Evolutionary conservation across 352 stramenopile genomes (phyloP), one percentile per base, ranked within the genome.

Genomic region (Globisporangium okanoganense): DNA sequence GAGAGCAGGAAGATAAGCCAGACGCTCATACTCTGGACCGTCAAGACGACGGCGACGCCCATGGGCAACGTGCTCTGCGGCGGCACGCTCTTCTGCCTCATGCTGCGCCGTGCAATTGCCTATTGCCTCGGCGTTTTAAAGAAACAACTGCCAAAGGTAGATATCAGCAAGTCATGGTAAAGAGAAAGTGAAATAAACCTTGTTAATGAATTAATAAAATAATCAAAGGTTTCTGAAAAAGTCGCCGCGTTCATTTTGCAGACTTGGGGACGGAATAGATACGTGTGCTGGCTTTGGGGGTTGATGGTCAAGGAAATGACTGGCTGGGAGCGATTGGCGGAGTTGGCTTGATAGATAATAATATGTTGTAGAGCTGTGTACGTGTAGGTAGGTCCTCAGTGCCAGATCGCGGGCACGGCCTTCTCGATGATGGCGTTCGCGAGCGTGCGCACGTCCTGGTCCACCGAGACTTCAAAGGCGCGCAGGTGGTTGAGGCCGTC

Each of bases 341-440:
- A 14, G 33, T 38, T 38, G 33, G 33, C 5, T 38, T 38, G 33
- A 38, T 9, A 38, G 33, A 13, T 38, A 33, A 6, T 38, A 33
- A 6, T 38, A 38, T 7, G 33, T 38, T 38, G 33, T 7, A 14
- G 33, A 38, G 33, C 6, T 38, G 6, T 14, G 33, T 9, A 38
- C 2, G 33, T 7, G 36, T 43, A n/a, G 12, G 16, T 43, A n/a
- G 38, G 16, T 18, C 16, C 25, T 72, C 58, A 92, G 70, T 90
- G 78, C 82, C 82, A 92, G 64, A 92, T 92, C 43, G 79, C 73
- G 33, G 82, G 80, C 66, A 92, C 82, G 43, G 82, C 82, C 65
- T 89, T 92, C 59, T 92, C 82, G 57, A 92, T 92, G 61, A 92
- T 87, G 47, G 80, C 76, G 61, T 73, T 90, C 7, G 82, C 80